These are phyloP conservation scores for Vicia faba DNA, from an alignment of 306 rosid species.

Conservation along the genomic window DNA sequence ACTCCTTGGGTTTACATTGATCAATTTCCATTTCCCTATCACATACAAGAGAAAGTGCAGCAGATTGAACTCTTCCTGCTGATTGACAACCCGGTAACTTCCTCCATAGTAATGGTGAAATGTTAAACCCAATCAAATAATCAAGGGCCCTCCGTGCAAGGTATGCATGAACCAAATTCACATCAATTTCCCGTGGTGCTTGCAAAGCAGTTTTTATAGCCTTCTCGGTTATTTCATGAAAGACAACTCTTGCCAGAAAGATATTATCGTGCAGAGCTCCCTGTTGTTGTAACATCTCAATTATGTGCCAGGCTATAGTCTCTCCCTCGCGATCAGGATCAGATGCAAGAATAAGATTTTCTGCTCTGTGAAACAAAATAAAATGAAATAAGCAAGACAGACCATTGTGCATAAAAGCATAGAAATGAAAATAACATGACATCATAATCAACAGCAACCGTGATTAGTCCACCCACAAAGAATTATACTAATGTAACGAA, in stretches of 20 bases:
- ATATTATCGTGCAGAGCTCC: conserved; percentile 68
- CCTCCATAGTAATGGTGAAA: conserved; percentile 96
- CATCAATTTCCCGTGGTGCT: conserved; percentile 78
- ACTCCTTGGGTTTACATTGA: conserved; percentile 73
- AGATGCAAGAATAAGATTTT: conserved; percentile 95
- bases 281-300: conserved; percentile 94
- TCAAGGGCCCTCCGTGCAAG: conserved; percentile 98
- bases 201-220: conserved; percentile 78
- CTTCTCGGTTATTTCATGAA: conserved; percentile 92
- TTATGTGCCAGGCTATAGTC: conserved; percentile 97
- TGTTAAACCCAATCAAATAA: conserved; percentile 94
- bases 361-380: conserved; percentile 80
- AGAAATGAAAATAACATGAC: conserved; percentile 14
- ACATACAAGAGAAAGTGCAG: conserved; percentile 91
- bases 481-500: conserved; percentile 15
- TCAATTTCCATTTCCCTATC: conserved; percentile 96
- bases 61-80: conserved; percentile 98
- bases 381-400: conserved; percentile 40
- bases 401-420: conserved; percentile 21
- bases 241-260: conserved; percentile 74
- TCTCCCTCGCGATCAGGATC: conserved; percentile 99
- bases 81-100: conserved; percentile 97
- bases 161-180: conserved; percentile 88
- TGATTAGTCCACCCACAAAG: not conserved
- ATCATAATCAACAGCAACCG: conserved; percentile 22